Percentiles rank a stretch among this genome's conserved stretches.
Conservation (phyloP, 1,284 basidiomycete species). For the Laetiporus sulphureus region DNA sequence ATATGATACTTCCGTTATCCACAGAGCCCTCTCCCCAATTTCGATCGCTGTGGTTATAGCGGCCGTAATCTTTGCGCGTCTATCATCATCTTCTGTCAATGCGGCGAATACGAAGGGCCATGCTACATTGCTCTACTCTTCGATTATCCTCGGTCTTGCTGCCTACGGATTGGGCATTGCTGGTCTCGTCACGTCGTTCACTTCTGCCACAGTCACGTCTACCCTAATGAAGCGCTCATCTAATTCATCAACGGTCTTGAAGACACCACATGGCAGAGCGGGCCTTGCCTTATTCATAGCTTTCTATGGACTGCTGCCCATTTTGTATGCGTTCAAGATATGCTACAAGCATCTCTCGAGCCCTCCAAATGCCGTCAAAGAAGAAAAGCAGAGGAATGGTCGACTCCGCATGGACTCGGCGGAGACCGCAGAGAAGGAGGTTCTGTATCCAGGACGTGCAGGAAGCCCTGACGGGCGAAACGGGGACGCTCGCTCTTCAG, state of each 20-base stretch:
- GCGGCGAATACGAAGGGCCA: conserved; percentile 15
- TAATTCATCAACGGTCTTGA: conserved; percentile 32
- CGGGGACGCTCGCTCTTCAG: conserved; percentile 10
- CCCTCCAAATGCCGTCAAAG: conserved; percentile 4
- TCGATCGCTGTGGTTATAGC: conserved; percentile 55
- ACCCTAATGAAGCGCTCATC: conserved; percentile 27
- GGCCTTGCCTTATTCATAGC: conserved; percentile 56
- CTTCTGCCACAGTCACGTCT: conserved; percentile 33
- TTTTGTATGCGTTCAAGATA: conserved; percentile 31
- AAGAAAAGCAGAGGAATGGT: conserved; percentile 7
- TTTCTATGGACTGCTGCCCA: conserved; percentile 50
- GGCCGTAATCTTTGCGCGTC: conserved; percentile 46
- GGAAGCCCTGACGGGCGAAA: conserved; percentile 17
- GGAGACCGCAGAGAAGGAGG: conserved; percentile 43
- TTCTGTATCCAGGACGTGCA: conserved; percentile 21
- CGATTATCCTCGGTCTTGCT: conserved; percentile 34
- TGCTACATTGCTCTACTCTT: conserved; percentile 28
- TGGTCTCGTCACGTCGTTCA: conserved; percentile 58
- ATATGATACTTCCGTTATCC: conserved; percentile 50
- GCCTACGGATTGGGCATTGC: conserved; percentile 58
- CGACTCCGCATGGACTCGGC: conserved; percentile 31
- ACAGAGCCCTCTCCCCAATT: conserved; percentile 60
- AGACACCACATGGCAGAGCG: conserved; percentile 54
- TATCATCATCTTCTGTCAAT: conserved; percentile 36
- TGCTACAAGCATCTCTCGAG: conserved; percentile 18